Evolutionary conservation across 108 stramenopile species (phyloP).

Genomic region (Nannochloropsis granulata): DNA sequence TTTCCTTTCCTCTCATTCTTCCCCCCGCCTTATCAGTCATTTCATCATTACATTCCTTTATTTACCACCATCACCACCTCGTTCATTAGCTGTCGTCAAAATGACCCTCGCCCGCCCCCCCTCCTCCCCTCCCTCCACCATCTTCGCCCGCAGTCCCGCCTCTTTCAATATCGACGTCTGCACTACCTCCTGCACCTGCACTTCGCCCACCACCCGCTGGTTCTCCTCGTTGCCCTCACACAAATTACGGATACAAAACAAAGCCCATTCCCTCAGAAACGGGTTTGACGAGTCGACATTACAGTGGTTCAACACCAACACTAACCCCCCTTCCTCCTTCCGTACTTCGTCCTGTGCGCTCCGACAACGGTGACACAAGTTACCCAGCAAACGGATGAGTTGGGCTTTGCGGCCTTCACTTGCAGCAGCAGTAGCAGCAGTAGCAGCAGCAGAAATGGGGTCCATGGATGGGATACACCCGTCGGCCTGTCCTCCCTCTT

Average conservation of each 20-base stretch:
- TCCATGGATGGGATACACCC: not conserved
- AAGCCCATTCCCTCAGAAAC: constrained; percentile 34
- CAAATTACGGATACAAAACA: constrained; percentile 33
- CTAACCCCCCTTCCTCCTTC: constrained; percentile 12
- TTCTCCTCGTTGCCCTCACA: constrained; percentile 37
- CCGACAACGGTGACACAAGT: constrained; percentile 24
- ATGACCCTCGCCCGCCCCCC: not conserved
- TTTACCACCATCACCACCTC: too few relatives aligned
- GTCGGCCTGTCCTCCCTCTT: not conserved
- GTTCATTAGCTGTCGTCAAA: too few relatives aligned
- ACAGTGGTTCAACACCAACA: constrained; percentile 36
- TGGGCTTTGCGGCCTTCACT: constrained; percentile 24
- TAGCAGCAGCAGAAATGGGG: not conserved
- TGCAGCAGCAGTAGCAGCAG: not conserved
- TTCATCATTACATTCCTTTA: too few relatives aligned
- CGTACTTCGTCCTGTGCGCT: constrained; percentile 29
- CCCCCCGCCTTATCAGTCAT: too few relatives aligned
- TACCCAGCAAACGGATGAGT: constrained; percentile 29
- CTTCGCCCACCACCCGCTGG: constrained; percentile 24
- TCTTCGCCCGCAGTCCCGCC: not conserved
- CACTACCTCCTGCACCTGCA: constrained; percentile 17
- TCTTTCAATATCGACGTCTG: constrained; percentile 1
- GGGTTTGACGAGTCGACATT: constrained; percentile 27
- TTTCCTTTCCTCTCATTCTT: too few relatives aligned
- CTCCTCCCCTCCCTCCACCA: not conserved